Conservation (phyloP, 257 asterid species). For the Paulownia fortunei region DNA sequence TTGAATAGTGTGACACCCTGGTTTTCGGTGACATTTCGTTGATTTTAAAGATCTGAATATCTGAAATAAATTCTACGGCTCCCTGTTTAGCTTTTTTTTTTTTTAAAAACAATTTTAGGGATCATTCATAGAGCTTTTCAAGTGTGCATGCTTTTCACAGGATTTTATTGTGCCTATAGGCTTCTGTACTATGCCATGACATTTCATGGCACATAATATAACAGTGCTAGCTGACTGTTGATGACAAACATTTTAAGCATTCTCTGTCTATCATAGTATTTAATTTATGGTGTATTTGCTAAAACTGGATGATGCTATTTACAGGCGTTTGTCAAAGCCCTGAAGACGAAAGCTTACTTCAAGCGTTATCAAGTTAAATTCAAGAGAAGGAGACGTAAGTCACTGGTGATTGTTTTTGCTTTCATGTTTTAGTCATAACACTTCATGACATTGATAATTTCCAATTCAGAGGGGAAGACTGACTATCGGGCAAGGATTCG, state of each 20-base stretch:
- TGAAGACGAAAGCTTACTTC: slow-evolving; percentile 54
- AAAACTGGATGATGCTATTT: not conserved
- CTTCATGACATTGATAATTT: not conserved
- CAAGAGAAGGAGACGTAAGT: slow-evolving; percentile 62
- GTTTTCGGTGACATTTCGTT: not conserved
- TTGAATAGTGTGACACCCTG: not conserved
- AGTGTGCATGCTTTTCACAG: not conserved
- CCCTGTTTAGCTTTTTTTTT: too few relatives aligned
- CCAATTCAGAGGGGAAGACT: slow-evolving; percentile 55
- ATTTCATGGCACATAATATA: not conserved
- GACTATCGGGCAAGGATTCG: slow-evolving; percentile 61
- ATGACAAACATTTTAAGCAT: not conserved
- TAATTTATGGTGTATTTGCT: not conserved
- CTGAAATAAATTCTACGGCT: not conserved
- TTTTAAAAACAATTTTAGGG: not conserved
- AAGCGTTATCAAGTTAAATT: slow-evolving; percentile 61
- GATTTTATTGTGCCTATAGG: not conserved
- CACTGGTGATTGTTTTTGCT: not conserved
- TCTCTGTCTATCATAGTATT: not conserved
- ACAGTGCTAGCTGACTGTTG: not conserved
- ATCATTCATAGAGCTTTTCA: not conserved
- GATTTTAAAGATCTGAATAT: not conserved
- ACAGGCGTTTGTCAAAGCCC: slow-evolving; percentile 52
- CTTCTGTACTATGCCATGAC: not conserved
- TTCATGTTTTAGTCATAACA: not conserved